A percentile compares a stretch with the other conserved stretches of the same genome.
These are phyloP conservation scores for Euphorbia peplus DNA, from an alignment of 345 rosid species.

Conservation along the genomic window DNA sequence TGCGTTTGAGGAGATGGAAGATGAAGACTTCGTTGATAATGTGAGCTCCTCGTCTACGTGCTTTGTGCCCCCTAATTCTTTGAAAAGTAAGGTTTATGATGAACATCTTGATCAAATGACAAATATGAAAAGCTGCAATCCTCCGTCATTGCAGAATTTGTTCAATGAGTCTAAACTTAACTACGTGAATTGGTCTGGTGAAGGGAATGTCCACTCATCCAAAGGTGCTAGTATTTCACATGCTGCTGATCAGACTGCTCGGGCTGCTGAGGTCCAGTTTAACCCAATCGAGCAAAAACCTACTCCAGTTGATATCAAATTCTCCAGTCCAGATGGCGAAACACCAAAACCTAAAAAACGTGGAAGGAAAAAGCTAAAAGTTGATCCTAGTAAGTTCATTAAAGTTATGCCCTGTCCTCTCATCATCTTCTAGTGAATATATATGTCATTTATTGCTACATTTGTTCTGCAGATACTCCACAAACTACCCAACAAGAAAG, in stretches of 20 bases:
- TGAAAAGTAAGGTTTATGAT: constrained; percentile 20
- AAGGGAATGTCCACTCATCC: constrained; percentile 29
- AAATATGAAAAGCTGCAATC: constrained; percentile 35
- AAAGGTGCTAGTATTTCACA: constrained; percentile 30
- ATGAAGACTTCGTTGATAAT: constrained; percentile 47
- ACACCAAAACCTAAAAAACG: constrained; percentile 46
- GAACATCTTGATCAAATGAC: constrained; percentile 20
- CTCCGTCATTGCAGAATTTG: constrained; percentile 55
- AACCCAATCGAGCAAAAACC: constrained; percentile 15
- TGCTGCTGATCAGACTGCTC: constrained; percentile 16
- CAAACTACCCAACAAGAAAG: constrained; percentile 40
- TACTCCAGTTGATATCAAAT: constrained; percentile 27
- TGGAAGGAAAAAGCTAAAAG: constrained; percentile 64
- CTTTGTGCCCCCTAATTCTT: constrained; percentile 30
- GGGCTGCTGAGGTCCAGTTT: constrained; percentile 23
- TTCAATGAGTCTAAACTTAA: constrained; percentile 41
- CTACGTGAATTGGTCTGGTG: constrained; percentile 35
- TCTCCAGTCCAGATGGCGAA: constrained; percentile 38
- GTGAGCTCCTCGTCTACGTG: constrained; percentile 27
- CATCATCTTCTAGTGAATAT: constrained; percentile 8
- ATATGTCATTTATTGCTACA: constrained; percentile 16
- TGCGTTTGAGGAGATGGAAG: constrained; percentile 69
- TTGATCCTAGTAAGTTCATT: constrained; percentile 60
- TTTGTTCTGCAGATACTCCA: constrained; percentile 39
- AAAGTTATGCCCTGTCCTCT: constrained; percentile 2